Evolutionary conservation across 2,329 filamentous ascomycete species (phyloP), one percentile per base, ranked within the genome.

Genomic region (Cladophialophora psammophila): DNA sequence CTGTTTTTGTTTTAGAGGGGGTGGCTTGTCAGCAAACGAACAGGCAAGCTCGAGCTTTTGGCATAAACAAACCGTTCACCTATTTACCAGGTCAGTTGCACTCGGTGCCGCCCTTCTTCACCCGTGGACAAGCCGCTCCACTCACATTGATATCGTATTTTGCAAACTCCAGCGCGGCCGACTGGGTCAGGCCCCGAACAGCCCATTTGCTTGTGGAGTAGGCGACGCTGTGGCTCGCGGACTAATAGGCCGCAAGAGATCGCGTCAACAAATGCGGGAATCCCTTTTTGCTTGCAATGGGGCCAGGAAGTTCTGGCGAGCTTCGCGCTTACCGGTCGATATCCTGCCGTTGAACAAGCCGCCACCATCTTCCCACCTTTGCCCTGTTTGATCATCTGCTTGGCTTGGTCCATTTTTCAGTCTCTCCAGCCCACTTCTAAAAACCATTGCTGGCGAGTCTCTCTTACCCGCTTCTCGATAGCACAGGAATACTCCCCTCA

Each of bases 161-260:
- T 0, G 87, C 88, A 75, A 90, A 80, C 68, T 89, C 87, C 81
- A 88, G 86, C 0, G 88, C 88, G 68, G 88, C 88, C 0, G 83
- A 84, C 75, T 90, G 87, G 0, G 85, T 88, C 61, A 91, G 78
- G 0, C 88, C 88, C 4, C 88, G 82, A 1, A 91, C 87, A 0
- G 88, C 89, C 78, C 83, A 90, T 73, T 91, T 91, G 18, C 83
- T 83, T 3, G 87, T 85, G 13, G 81, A 84, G 78, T 91, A 91
- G 2, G 62, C 55, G 3, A n/a, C 45, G 12, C 45, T 50, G 45
- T 50, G 45, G 9, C 45, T 26, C 26, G 45, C 18, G 18, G 45
- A 26, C 45, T 50, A 10, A 26, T 26, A 26, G 45, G 5, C 8
- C 18, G 18, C 18, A 26, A 20, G 26, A 50, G 6, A 26, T 31